phyloP scores from a whole-genome alignment of 2,329 filamentous ascomycete genomes.

The Botrytis sinoallii region DNA sequence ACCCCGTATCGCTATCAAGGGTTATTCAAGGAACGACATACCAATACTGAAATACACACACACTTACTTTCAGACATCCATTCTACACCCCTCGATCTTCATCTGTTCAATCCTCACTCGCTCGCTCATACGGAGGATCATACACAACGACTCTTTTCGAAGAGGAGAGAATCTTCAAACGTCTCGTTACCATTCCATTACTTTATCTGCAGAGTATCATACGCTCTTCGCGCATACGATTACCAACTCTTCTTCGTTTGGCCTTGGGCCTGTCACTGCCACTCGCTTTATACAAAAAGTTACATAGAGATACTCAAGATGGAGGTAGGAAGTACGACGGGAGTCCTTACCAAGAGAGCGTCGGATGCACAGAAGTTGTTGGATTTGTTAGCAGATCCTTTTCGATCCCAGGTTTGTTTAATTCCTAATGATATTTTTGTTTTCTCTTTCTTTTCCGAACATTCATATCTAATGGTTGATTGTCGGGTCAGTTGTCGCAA shows the following conservation, averaged over 20 bases:
- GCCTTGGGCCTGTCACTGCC: constrained; percentile 36
- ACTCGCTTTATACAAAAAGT: constrained; percentile 26
- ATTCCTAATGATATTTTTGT: not conserved
- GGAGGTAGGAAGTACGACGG: constrained; percentile 23
- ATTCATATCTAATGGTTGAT: constrained; percentile 21
- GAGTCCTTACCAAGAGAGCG: constrained; percentile 25
- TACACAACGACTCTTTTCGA: not conserved
- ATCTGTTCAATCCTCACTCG: not conserved
- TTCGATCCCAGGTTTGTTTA: constrained; percentile 28
- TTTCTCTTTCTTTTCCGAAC: not conserved
- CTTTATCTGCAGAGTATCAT: too few relatives aligned
- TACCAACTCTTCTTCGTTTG: constrained; percentile 21
- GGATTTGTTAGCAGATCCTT: constrained; percentile 36
- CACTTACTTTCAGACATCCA: not conserved
- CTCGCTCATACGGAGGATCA: not conserved
- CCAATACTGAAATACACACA: not conserved
- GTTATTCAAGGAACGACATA: constrained; percentile 2
- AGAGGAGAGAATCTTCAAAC: not conserved
- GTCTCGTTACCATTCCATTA: not conserved
- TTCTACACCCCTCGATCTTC: not conserved
- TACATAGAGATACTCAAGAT: constrained; percentile 20
- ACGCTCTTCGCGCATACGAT: not conserved
- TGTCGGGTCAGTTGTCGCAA: constrained; percentile 34
- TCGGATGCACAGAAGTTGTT: constrained; percentile 30
- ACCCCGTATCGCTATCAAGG: constrained; percentile 13